Evolutionary conservation across 768 basidiomycete genomes (phyloP).

Genomic region (Dioszegia hungarica): DNA sequence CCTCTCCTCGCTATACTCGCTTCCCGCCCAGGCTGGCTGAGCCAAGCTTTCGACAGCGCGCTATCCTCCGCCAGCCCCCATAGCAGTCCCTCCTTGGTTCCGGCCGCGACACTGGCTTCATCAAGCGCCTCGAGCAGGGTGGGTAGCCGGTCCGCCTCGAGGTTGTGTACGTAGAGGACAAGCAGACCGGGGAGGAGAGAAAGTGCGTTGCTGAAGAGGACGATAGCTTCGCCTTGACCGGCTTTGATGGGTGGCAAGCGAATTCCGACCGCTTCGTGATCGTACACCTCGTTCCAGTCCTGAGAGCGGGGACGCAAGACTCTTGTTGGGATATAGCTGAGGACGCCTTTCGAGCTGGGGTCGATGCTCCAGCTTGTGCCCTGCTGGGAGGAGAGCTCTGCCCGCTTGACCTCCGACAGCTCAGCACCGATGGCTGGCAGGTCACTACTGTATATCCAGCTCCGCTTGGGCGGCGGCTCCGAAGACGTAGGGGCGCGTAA

Average conservation of each 20-base stretch:
- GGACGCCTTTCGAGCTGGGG: background rate
- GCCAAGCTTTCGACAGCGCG: conserved; percentile 16
- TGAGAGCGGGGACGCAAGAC: background rate
- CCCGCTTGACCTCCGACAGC: background rate
- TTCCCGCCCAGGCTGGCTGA: background rate
- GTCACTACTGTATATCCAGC: background rate
- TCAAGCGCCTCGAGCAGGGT: conserved; percentile 20
- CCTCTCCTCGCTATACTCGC: conserved; percentile 6
- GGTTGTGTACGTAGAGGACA: conserved; percentile 16
- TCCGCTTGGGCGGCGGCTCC: no score
- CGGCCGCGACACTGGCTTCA: conserved; percentile 2
- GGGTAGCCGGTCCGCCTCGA: conserved; percentile 10
- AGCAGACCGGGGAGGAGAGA: conserved; percentile 13
- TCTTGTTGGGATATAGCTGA: background rate
- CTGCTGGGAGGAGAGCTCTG: background rate
- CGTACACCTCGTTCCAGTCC: background rate
- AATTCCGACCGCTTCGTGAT: background rate
- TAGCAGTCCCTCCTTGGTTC: conserved; percentile 18
- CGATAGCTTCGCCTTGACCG: conserved; percentile 13
- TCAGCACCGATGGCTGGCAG: background rate
- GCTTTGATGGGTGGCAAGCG: background rate
- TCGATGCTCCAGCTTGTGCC: background rate
- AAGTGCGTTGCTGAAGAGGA: conserved; percentile 20
- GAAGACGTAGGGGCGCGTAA: no score
- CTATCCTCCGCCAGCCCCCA: conserved; percentile 16